Evolutionary conservation across 345 rosid genomes (phyloP).

Genomic region (Dovyalis caffra): DNA sequence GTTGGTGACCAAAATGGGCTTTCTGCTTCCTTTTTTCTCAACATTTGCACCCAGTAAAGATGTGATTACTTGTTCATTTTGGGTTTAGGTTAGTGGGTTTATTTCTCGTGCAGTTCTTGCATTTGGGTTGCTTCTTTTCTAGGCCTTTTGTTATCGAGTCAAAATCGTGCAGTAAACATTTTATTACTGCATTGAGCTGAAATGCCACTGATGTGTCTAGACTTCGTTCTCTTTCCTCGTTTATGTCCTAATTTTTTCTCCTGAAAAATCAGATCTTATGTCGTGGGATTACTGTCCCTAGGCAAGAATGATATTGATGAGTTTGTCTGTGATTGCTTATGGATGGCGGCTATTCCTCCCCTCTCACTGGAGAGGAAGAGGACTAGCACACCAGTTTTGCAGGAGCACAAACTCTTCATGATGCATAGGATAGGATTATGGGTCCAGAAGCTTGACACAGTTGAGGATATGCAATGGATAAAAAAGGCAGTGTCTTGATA

Average conservation of each 20-base stretch:
- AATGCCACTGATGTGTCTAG: not conserved
- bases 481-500: no score
- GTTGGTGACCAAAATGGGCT: not conserved
- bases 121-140: not conserved
- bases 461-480: no score
- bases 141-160: not conserved
- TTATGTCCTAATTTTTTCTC: not conserved
- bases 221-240: not conserved
- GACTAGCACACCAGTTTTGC: no score
- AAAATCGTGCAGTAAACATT: not conserved
- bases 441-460: no score
- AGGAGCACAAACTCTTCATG: no score
- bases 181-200: not conserved
- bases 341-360: no score
- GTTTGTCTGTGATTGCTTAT: not conserved
- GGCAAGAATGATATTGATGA: not conserved
- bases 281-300: no score
- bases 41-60: not conserved
- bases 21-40: not conserved
- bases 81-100: not conserved
- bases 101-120: not conserved
- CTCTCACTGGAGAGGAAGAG: no score
- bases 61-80: not conserved
- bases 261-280: not conserved
- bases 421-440: no score